phyloP scores from a whole-genome alignment of 805 yeast genomes.

The Jamesozyma piceae region DNA sequence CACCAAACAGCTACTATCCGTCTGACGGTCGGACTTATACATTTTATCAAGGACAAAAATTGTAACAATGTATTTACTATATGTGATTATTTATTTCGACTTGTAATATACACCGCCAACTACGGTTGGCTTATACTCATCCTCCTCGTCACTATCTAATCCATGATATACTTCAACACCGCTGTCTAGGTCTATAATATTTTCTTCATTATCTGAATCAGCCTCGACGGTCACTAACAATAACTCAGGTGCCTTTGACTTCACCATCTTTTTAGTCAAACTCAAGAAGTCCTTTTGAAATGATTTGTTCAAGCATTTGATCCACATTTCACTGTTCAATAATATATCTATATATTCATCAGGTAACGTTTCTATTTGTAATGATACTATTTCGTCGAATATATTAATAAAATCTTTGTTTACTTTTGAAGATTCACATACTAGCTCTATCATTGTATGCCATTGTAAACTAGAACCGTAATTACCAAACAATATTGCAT shows the following conservation, averaged over 20 bases:
- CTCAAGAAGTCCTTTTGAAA: conserved; percentile 7
- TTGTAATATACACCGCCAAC: conserved; percentile 14
- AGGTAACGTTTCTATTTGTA: conserved; percentile 18
- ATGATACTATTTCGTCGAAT: conserved; percentile 15
- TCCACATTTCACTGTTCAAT: conserved; percentile 19
- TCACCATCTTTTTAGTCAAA: conserved; percentile 2
- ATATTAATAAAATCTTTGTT: conserved; percentile 1
- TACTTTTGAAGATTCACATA: conserved; percentile 14
- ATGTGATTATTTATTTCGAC: no score
- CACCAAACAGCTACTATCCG: no score
- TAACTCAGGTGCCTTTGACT: conserved; percentile 3
- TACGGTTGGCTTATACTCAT: conserved; percentile 14
- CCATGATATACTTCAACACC: not conserved
- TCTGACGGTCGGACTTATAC: no score
- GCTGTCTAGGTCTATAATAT: not conserved
- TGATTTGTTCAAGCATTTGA: conserved; percentile 8
- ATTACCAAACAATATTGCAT: conserved; percentile 48
- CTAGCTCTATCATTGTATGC: conserved; percentile 42
- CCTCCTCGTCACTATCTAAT: conserved; percentile 8
- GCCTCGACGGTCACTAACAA: conserved; percentile 1
- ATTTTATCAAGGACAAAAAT: no score
- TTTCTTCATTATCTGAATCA: not conserved
- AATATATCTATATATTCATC: conserved; percentile 17
- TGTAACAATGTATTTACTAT: no score
- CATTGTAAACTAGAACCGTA: conserved; percentile 58